Base-by-base conservation (phyloP, 2,329 filamentous ascomycete genomes). In the Aspergillus neoniger region DNA sequence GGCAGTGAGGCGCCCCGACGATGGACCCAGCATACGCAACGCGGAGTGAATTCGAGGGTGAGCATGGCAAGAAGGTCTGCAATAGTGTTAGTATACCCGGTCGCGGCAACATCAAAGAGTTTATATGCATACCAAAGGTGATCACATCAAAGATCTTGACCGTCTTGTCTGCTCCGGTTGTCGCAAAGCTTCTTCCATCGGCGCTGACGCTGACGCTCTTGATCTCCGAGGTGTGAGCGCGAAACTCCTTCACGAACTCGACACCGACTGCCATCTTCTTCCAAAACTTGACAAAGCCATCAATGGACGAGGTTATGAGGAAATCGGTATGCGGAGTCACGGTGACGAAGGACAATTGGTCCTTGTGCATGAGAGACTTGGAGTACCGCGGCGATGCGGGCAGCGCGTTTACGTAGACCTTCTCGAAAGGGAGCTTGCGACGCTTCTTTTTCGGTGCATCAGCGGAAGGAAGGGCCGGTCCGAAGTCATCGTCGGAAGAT, bases 211-310 rank as follows among this genome's bases (percentile, higher is more conserved):
- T 95, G 48, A 95, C 91, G 28, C 89, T 90, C 62, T 83, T 87
- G 72, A 98, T 91, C 72, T 96, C 91, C 55, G 91, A 91, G 59
- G 85, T 83, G 77, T 99, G 96, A 7, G 95, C 93, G 72, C 88
- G 89, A 80, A 96, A 99, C 79, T 99, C 93, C 79, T 99, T 99
- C 56, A 98, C 94, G 72, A 99, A 99, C 79, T 99, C 96, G 60
- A 99, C 91, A 0, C 91, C 91, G 36, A 91, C 88, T 1, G 87
- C 88, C 65, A 91, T 86, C 80, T 99, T 99, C 81, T 99, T 99
- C 95, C 95, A 99, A 76, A 99, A 99, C 77, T 99, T 99, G 68
- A 98, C 94, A 0, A 94, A 90, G n/a, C 96, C 96, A 73, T 99
- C 95, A 47, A 91, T 80, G 0, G 95, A 98, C 63, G 91, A 91